Base-by-base conservation (phyloP, 2,329 filamentous ascomycete genomes). In the Coniochaeta sp. region DNA sequence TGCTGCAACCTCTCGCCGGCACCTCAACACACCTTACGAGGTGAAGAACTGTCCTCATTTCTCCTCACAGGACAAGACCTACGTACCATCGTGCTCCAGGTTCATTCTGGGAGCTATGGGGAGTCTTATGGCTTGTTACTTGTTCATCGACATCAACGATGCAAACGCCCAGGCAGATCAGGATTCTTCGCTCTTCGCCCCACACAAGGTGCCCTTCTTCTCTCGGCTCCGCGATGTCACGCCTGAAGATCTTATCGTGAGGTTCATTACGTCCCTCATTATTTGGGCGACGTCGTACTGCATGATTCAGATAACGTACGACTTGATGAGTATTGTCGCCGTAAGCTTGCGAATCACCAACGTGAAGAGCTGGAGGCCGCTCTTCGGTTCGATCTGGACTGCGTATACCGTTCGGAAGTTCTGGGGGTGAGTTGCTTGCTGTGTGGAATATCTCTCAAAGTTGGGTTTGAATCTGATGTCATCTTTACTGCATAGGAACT, bases 11-110 rank as follows among this genome's bases (percentile, higher is more conserved):
- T 57, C 55, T 19, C 16, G 30, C 7, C 32, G 55, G n/a, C 55
- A 57, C 30, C 19, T 57, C 30, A 57, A 57, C 55, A 38, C 32
- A 8, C 55, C 55, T 9, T 57, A 38, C 55, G 55, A 57, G 55
- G 34, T 40, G 22, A 57, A 57, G 19, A 57, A 57, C 55, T 57
- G 30, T 19, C 55, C 26, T 24, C 55, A 57, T 14, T 57, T 57
- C 34, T 57, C 55, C 12, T n/a, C 34, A 6, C 9, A 36, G 10
- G 34, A 36, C 12, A 14, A 36, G 34, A 36, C 8, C 34, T 36
- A 34, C 19, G 22, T 26, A 8, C 55, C 55, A 4, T 57, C 55
- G 7, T 19, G 55, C 34, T n/a, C 22, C 7, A 38, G 12, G 10
- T 57, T 36, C 22, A 8, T 57, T 19, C 42, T 47, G 7, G 19